Evolutionary conservation across 345 rosid species (phyloP).

Genomic region (Populus ilicifolia): DNA sequence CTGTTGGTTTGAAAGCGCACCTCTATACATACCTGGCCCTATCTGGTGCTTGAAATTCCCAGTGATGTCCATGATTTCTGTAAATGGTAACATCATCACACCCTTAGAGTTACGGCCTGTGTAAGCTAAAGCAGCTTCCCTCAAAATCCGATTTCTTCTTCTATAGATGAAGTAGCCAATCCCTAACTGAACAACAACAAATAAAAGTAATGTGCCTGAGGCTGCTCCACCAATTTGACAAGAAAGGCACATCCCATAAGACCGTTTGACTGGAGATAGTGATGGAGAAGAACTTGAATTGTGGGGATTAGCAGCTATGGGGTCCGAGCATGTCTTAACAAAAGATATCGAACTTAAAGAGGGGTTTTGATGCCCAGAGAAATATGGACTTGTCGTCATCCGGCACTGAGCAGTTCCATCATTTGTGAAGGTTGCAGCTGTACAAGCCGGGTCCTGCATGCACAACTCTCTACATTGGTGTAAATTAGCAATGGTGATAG

Average conservation of each 20-base stretch:
- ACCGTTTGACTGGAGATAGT: conserved; percentile 21
- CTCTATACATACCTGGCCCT: conserved; percentile 59
- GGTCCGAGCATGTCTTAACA: conserved; percentile 66
- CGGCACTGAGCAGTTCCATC: conserved; percentile 52
- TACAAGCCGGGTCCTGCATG: conserved; percentile 40
- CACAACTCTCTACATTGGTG: conserved; percentile 53
- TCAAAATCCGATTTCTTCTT: conserved; percentile 41
- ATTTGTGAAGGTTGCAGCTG: conserved; percentile 59
- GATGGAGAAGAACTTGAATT: conserved; percentile 18
- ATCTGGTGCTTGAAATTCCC: conserved; percentile 48
- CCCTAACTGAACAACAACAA: conserved; percentile 49
- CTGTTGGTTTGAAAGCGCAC: conserved; percentile 48
- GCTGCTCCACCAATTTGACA: conserved; percentile 62
- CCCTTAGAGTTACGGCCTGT: conserved; percentile 46
- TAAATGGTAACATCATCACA: conserved; percentile 46
- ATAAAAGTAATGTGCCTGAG: conserved; percentile 42
- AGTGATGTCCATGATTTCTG: conserved; percentile 59
- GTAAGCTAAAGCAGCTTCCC: conserved; percentile 41
- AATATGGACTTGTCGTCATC: conserved; percentile 43
- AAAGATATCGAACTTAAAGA: conserved; percentile 54
- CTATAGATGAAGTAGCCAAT: conserved; percentile 42
- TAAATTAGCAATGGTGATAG: conserved; percentile 36
- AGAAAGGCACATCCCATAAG: conserved; percentile 41
- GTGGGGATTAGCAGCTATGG: conserved; percentile 58
- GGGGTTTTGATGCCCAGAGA: conserved; percentile 67